Conservation (phyloP, 2,329 filamentous ascomycete species). For the Arthrocladium fulminans region DNA sequence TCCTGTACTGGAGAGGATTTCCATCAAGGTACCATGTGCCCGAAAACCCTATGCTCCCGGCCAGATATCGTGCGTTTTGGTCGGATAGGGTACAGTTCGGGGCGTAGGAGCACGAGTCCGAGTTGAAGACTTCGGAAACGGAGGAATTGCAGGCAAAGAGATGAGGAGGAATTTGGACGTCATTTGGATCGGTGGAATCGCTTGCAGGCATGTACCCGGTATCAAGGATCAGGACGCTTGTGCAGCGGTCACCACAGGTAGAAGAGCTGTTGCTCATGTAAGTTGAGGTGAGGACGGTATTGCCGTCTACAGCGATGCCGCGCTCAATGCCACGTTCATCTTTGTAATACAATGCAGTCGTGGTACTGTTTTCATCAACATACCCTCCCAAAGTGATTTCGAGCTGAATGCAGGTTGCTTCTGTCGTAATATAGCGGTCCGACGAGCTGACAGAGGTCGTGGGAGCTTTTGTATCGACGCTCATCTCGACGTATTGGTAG, state of each 20-base stretch:
- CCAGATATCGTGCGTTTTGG: conserved; percentile 16
- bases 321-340: neutral
- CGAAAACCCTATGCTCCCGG: conserved; percentile 20
- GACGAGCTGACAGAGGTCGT: neutral
- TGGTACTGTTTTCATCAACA: neutral
- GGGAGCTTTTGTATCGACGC: neutral
- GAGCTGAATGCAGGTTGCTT: conserved; percentile 4
- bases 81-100: conserved; percentile 10
- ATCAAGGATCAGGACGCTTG: conserved; percentile 17
- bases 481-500: conserved; percentile 4
- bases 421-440: neutral
- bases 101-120: neutral
- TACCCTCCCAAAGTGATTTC: conserved; percentile 2
- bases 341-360: neutral
- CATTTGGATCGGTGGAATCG: conserved; percentile 7
- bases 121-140: conserved; percentile 11
- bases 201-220: conserved; percentile 14
- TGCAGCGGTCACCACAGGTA: conserved; percentile 19
- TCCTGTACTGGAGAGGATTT: conserved; percentile 5
- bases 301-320: neutral
- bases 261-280: conserved; percentile 7
- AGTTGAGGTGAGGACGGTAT: neutral
- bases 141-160: conserved; percentile 20
- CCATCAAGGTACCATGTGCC: conserved; percentile 6
- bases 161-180: conserved; percentile 7